Evolutionary conservation across 2,329 filamentous ascomycete species (phyloP).

Genomic region (Hypoxylon sp.): DNA sequence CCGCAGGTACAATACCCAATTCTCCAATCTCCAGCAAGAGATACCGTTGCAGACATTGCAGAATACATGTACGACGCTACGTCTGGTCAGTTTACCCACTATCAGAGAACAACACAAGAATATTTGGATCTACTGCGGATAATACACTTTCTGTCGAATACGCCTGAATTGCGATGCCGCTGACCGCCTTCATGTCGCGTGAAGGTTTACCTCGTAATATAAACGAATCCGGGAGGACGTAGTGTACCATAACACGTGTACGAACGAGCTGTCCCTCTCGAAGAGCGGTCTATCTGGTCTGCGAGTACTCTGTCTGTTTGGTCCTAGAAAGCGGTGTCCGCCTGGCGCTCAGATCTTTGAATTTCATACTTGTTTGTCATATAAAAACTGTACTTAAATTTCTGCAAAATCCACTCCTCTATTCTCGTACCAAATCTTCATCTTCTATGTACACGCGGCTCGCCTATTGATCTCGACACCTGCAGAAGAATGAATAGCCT

Average conservation of each 20-base stretch:
- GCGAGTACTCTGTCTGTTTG: neutral
- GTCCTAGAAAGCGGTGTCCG: neutral
- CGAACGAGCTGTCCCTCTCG: neutral
- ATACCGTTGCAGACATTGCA: conserved; percentile 10
- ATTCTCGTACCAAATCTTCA: neutral
- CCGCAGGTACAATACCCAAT: conserved; percentile 23
- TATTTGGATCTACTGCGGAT: neutral
- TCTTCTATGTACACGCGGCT: neutral
- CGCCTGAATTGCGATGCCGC: neutral
- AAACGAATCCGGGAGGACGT: neutral
- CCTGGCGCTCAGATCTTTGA: neutral
- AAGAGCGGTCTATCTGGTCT: conserved; percentile 1
- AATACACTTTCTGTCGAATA: neutral
- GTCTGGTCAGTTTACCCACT: conserved; percentile 3
- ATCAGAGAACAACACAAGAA: neutral
- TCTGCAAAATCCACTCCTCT: too few relatives aligned
- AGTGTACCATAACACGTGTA: conserved; percentile 12
- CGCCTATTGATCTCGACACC: neutral
- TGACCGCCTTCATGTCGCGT: neutral
- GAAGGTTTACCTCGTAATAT: conserved; percentile 2
- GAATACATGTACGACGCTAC: neutral
- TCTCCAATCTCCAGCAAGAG: conserved; percentile 28
- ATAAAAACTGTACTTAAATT: neutral
- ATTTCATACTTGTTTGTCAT: neutral
- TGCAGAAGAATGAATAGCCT: neutral